Percentiles rank a stretch among this genome's conserved stretches.
These are phyloP conservation scores for Pyrus pyrifolia DNA, from an alignment of 306 rosid species.

Conservation along the genomic window DNA sequence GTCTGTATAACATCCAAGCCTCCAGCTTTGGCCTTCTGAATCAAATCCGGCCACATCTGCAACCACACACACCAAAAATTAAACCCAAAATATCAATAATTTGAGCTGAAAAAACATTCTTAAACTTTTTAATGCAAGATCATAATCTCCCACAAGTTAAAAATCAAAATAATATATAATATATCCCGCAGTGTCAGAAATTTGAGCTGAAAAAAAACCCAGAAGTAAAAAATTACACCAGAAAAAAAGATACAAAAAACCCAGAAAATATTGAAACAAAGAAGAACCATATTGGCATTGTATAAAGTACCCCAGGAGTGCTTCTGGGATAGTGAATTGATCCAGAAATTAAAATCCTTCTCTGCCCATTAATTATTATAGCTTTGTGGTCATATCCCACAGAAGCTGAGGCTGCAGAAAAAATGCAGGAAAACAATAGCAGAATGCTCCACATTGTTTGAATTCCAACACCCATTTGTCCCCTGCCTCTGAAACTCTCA, in stretches of 20 bases:
- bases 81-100: not conserved
- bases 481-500: not conserved
- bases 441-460: slow-evolving; percentile 27
- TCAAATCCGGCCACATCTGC: slow-evolving; percentile 91
- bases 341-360: slow-evolving; percentile 76
- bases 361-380: slow-evolving; percentile 52
- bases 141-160: not conserved
- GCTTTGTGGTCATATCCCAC: slow-evolving; percentile 75
- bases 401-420: slow-evolving; percentile 40
- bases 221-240: not conserved
- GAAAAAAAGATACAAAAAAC: not conserved
- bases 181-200: not conserved
- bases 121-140: not conserved
- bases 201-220: not conserved
- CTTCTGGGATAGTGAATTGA: slow-evolving; percentile 98
- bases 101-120: not conserved
- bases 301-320: slow-evolving; percentile 64
- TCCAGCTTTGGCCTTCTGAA: slow-evolving; percentile 94
- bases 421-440: slow-evolving; percentile 26
- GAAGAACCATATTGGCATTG: slow-evolving; percentile 20
- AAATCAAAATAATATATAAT: too few species aligned
- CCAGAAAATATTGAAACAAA: not conserved
- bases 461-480: slow-evolving; percentile 17
- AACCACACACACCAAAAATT: slow-evolving; percentile 7
- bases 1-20: slow-evolving; percentile 91